Evolutionary conservation across 225 moss, liverwort and hornwort species (phyloP).

Genomic region (Polytrichum commune): DNA sequence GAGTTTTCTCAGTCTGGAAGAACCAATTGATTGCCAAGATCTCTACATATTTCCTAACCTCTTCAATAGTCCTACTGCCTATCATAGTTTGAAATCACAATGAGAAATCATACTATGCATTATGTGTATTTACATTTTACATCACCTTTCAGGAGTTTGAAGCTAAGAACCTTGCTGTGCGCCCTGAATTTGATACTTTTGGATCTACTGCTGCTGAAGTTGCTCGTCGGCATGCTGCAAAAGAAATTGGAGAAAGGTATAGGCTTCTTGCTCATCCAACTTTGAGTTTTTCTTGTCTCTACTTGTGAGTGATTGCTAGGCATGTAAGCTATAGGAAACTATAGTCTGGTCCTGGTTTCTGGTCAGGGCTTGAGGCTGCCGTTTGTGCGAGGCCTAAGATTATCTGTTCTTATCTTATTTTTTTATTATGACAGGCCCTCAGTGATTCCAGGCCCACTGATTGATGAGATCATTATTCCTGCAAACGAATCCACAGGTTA

Average conservation of each 20-base stretch:
- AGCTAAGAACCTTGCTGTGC: slow-evolving; percentile 62
- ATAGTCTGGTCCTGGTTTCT: too few relatives aligned
- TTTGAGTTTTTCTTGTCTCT: slow-evolving; percentile 4
- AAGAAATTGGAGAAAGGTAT: slow-evolving; percentile 67
- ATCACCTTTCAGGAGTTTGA: slow-evolving; percentile 49
- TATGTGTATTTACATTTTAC: background rate
- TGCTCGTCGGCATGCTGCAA: slow-evolving; percentile 63
- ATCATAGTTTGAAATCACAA: background rate
- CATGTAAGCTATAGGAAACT: too few relatives aligned
- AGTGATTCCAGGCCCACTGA: slow-evolving; percentile 76
- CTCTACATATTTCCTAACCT: too few relatives aligned
- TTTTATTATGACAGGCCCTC: slow-evolving; percentile 53
- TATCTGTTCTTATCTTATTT: background rate
- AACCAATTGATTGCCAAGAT: too few relatives aligned
- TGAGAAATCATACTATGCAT: slow-evolving; percentile 1
- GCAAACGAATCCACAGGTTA: slow-evolving; percentile 72
- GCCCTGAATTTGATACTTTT: slow-evolving; percentile 79
- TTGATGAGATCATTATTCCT: slow-evolving; percentile 74
- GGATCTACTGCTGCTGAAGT: slow-evolving; percentile 83
- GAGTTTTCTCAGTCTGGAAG: too few relatives aligned
- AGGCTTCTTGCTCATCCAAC: background rate
- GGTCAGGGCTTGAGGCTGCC: too few relatives aligned
- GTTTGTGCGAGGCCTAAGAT: too few relatives aligned
- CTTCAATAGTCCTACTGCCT: background rate
- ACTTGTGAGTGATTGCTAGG: background rate